A percentile compares a stretch with the other conserved stretches of the same genome.
These are phyloP conservation scores for Arachis hypogaea DNA, from an alignment of 306 rosid species.

Conservation along the genomic window DNA sequence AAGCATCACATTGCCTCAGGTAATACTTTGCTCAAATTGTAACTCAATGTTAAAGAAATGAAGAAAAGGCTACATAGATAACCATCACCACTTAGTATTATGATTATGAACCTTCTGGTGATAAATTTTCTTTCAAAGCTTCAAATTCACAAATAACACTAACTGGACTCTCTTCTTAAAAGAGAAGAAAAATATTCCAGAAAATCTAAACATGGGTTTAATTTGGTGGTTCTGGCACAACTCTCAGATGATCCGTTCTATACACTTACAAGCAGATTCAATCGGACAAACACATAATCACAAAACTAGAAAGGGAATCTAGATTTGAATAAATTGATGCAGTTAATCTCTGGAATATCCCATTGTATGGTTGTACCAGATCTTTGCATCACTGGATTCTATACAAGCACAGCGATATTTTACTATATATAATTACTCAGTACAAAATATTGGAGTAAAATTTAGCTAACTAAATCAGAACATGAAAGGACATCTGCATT, in stretches of 20 bases:
- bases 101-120: neutral
- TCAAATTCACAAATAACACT: slow-evolving; percentile 19
- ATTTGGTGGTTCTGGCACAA: neutral
- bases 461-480: slow-evolving; percentile 5
- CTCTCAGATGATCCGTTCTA: neutral
- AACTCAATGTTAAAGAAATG: slow-evolving; percentile 6
- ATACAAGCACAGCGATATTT: neutral
- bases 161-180: slow-evolving; percentile 19
- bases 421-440: no score
- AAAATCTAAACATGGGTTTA: slow-evolving; percentile 14
- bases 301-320: neutral
- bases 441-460: slow-evolving; percentile 4
- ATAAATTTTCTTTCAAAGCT: slow-evolving; percentile 4
- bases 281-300: slow-evolving; percentile 1
- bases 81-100: neutral
- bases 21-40: neutral
- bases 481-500: neutral
- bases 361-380: neutral
- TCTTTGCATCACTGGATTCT: slow-evolving; percentile 8
- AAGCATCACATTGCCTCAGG: slow-evolving; percentile 14
- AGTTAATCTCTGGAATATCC: slow-evolving; percentile 31
- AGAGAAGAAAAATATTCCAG: slow-evolving; percentile 1
- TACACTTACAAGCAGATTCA: slow-evolving; percentile 1
- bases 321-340: slow-evolving; percentile 13
- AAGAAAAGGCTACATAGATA: slow-evolving; percentile 14